Evolutionary conservation across 352 stramenopile species (phyloP).

Genomic region (Phytophthora agathidicida): DNA sequence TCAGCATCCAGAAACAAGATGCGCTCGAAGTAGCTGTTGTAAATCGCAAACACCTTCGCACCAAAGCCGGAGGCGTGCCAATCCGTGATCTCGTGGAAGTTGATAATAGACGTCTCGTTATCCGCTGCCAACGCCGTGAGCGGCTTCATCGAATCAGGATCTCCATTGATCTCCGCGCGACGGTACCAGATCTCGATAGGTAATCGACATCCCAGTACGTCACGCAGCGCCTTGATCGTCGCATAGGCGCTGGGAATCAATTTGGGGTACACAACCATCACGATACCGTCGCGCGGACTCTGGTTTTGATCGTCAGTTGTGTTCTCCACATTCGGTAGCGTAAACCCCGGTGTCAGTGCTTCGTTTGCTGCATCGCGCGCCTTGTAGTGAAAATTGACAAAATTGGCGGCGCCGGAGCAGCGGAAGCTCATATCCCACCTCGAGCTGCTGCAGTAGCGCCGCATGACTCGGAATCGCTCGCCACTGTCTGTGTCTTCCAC

Average conservation of each 20-base stretch:
- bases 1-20: constrained; percentile 68
- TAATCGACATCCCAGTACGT: constrained; percentile 43
- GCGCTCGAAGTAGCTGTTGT: constrained; percentile 48
- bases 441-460: constrained; percentile 41
- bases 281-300: constrained; percentile 40
- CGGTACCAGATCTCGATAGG: constrained; percentile 66
- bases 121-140: constrained; percentile 20
- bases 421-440: constrained; percentile 42
- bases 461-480: constrained; percentile 44
- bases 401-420: constrained; percentile 53
- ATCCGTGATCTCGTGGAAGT: constrained; percentile 38
- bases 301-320: not conserved
- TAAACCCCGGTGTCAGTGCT: constrained; percentile 20
- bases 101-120: constrained; percentile 29
- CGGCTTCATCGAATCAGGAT: constrained; percentile 25
- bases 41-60: constrained; percentile 57
- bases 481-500: constrained; percentile 40
- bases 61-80: constrained; percentile 41
- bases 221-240: constrained; percentile 42
- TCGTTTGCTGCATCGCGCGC: constrained; percentile 21
- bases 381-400: constrained; percentile 47
- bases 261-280: constrained; percentile 66
- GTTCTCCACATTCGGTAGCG: constrained; percentile 24
- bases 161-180: constrained; percentile 36
- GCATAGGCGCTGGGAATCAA: constrained; percentile 51